Base-by-base conservation (phyloP, 2,329 filamentous ascomycete genomes). In the Neophaeococcomyces aloes region DNA sequence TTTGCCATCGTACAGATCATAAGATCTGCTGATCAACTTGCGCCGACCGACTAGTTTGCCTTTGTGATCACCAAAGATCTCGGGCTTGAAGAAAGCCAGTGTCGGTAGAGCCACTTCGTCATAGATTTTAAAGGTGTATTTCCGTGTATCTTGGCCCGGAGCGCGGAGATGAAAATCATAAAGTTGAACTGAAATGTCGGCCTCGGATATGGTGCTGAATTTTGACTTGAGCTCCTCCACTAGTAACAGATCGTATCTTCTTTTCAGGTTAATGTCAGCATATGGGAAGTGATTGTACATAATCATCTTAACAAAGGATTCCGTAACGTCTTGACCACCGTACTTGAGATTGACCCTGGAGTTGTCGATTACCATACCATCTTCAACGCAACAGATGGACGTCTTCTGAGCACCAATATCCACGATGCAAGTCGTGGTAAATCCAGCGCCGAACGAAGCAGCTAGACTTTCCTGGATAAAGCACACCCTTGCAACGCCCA, bases 401-500 rank as follows among this genome's bases (percentile, higher is more conserved):
- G 91, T 96, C 72, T 98, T 98, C 60, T 96, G 87, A 1, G 91
- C 89, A 10, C 91, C 91, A 45, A 98, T 83, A 60, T 98, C 91
- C 8, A 98, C 87, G 44, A 98, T 87, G 56, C 91, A 98, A 15
- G 86, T 84, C 49, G 85, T 86, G 1, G 88, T 93, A 58, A 93
- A 95, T 6, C 91, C 91, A 3, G 89, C 91, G 10, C 91, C 91
- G 60, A 94, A 98, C 0, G 87, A 91, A 2, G 88, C 89, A 0
- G 89, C 88, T 58, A 96, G 77, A 57, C 87, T 94, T 65, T 98
- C 91, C 62, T 98, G 91, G 47, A 96, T 87, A 59, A 98, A 93
- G 61, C 85, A 93, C 38, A 95, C 80, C 44, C 83, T 80, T 50
- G 78, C 83, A 60, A 98, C 94, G 45, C 87, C 83, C 58, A 95